Evolutionary conservation across 2,329 filamentous ascomycete genomes (phyloP).

Genomic region (Alternaria hordeiaustralica): DNA sequence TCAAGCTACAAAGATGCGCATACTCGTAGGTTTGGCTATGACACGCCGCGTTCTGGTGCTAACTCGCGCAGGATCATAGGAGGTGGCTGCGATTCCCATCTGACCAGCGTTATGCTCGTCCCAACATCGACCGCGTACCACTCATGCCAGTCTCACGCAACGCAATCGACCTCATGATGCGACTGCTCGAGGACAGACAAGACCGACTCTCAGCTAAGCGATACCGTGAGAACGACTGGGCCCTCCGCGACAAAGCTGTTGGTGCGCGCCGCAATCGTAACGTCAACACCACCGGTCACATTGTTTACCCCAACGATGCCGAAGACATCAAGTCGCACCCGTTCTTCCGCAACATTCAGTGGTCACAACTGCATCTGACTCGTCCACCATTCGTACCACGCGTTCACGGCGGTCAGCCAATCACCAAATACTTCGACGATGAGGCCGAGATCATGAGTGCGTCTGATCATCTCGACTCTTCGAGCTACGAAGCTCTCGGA

Average conservation of each 20-base stretch:
- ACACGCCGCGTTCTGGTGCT: conserved; percentile 4
- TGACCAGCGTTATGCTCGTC: conserved; percentile 59
- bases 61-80: conserved; percentile 68
- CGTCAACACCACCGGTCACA: conserved; percentile 57
- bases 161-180: conserved; percentile 78
- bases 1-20: conserved; percentile 84
- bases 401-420: conserved; percentile 59
- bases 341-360: conserved; percentile 82
- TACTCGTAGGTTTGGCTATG: conserved; percentile 64
- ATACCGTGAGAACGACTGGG: conserved; percentile 72
- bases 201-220: conserved; percentile 75
- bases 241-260: conserved; percentile 31
- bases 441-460: conserved; percentile 68
- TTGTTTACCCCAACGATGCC: conserved; percentile 83
- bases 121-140: conserved; percentile 53
- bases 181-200: conserved; percentile 76
- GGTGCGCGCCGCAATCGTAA: conserved; percentile 35
- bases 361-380: conserved; percentile 74
- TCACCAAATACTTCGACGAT: conserved; percentile 88
- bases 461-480: conserved; percentile 45
- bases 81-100: conserved; percentile 74
- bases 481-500: conserved; percentile 33
- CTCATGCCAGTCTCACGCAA: conserved; percentile 66
- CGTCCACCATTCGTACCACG: conserved; percentile 81
- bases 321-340: conserved; percentile 87